Percentiles rank a stretch among this genome's conserved stretches.
These are phyloP conservation scores for Euphorbia pulcherrima DNA, from an alignment of 345 rosid species.

Conservation along the genomic window DNA sequence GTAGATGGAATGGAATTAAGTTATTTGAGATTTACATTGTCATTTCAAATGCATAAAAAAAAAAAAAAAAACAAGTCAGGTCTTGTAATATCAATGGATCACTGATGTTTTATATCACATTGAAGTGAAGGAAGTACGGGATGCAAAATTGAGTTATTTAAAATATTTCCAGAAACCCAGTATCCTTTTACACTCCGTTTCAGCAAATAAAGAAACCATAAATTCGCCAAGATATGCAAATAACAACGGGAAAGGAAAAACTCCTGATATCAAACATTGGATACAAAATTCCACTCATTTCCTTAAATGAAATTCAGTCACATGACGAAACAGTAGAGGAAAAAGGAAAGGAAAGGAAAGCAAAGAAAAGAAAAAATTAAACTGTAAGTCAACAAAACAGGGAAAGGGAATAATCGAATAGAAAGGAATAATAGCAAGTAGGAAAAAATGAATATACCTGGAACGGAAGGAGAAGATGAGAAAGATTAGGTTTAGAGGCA, in stretches of 20 bases:
- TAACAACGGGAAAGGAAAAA: neutral
- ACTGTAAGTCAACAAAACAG: neutral
- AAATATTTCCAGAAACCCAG: neutral
- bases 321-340: neutral
- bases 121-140: neutral
- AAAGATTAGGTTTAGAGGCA: conserved; percentile 11
- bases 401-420: too few relatives aligned
- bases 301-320: neutral
- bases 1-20: neutral
- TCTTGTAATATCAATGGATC: neutral
- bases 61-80: neutral
- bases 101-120: neutral
- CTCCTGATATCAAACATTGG: neutral
- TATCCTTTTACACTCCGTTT: neutral
- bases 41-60: neutral
- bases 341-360: too few relatives aligned
- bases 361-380: neutral
- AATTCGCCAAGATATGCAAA: neutral
- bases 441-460: conserved; percentile 16
- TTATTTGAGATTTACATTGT: neutral
- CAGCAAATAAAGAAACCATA: neutral
- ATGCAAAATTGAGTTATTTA: neutral
- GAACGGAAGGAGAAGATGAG: conserved; percentile 9
- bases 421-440: too few relatives aligned
- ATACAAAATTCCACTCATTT: neutral